Evolutionary conservation across 768 basidiomycete species (phyloP).

Genomic region (Leccinellum luteum): DNA sequence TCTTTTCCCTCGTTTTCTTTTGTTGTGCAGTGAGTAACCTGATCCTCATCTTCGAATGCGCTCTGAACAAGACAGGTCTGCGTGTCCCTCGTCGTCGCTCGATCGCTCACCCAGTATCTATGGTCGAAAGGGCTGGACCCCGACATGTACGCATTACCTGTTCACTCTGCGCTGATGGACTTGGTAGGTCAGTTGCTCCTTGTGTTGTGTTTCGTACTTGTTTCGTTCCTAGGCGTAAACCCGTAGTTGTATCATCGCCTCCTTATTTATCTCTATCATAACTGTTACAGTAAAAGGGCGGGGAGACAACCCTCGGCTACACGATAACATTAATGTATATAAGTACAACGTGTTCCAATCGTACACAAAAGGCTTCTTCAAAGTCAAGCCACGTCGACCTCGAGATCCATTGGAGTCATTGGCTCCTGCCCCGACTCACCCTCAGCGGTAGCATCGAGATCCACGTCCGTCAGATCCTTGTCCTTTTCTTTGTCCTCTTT

Average conservation of each 20-base stretch:
- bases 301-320: not conserved
- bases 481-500: constrained; percentile 11
- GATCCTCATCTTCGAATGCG: not conserved
- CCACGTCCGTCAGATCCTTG: constrained; percentile 32
- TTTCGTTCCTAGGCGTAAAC: constrained; percentile 40
- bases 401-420: constrained; percentile 37
- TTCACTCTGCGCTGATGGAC: constrained; percentile 88
- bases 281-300: not conserved
- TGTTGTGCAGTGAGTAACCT: constrained; percentile 63
- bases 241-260: constrained; percentile 5
- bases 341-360: not conserved
- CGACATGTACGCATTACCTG: constrained; percentile 90
- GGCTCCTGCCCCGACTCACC: constrained; percentile 35
- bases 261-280: not conserved
- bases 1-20: constrained; percentile 67
- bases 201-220: constrained; percentile 71
- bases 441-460: constrained; percentile 26
- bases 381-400: constrained; percentile 41
- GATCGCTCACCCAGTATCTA: constrained; percentile 64
- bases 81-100: constrained; percentile 67
- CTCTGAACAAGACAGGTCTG: constrained; percentile 48
- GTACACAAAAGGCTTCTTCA: constrained; percentile 28
- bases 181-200: constrained; percentile 79
- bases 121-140: constrained; percentile 82
- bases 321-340: not conserved